These are phyloP conservation scores for Diaporthe citriasiana DNA, from an alignment of 2,329 filamentous ascomycete species.

Conservation along the genomic window DNA sequence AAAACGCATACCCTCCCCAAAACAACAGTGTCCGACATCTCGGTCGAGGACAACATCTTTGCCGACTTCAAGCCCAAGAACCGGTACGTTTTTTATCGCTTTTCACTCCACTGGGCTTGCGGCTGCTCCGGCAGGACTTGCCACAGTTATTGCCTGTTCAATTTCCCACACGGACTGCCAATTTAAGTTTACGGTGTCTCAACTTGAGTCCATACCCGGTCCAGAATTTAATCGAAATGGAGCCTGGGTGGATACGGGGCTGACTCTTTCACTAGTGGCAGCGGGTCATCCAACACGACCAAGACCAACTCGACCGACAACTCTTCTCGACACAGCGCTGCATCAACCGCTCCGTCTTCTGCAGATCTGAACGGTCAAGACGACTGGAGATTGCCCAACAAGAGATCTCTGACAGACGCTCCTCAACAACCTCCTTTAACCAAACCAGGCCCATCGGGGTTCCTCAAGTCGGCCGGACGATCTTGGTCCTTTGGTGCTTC, in stretches of 20 bases:
- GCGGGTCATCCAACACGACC: conserved; percentile 73
- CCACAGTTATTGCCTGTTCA: conserved; percentile 31
- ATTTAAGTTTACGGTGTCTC: conserved; percentile 44
- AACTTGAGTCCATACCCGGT: conserved; percentile 43
- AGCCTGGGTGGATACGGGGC: conserved; percentile 49
- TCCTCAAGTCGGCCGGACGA: conserved; percentile 69
- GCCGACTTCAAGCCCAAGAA: conserved; percentile 66
- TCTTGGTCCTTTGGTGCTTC: conserved; percentile 72
- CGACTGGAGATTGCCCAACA: conserved; percentile 55
- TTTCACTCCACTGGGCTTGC: conserved; percentile 37
- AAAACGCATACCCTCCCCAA: conserved; percentile 56
- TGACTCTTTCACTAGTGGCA: conserved; percentile 64
- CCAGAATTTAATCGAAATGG: conserved; percentile 43
- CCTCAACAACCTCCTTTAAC: conserved; percentile 58
- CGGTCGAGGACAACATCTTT: conserved; percentile 70
- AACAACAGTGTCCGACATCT: conserved; percentile 55
- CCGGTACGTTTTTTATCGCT: conserved; percentile 61
- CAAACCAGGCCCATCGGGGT: conserved; percentile 65
- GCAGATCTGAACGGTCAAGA: conserved; percentile 60
- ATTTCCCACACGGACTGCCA: conserved; percentile 42
- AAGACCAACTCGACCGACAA: conserved; percentile 72
- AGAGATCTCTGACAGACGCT: conserved; percentile 57
- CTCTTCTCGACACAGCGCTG: conserved; percentile 73
- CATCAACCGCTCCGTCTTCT: conserved; percentile 73
- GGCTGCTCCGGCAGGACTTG: conserved; percentile 33